A percentile compares a stretch with the other conserved stretches of the same genome.
phyloP scores from a whole-genome alignment of 331 rosid species.

The Erythrophleum ivorense region DNA sequence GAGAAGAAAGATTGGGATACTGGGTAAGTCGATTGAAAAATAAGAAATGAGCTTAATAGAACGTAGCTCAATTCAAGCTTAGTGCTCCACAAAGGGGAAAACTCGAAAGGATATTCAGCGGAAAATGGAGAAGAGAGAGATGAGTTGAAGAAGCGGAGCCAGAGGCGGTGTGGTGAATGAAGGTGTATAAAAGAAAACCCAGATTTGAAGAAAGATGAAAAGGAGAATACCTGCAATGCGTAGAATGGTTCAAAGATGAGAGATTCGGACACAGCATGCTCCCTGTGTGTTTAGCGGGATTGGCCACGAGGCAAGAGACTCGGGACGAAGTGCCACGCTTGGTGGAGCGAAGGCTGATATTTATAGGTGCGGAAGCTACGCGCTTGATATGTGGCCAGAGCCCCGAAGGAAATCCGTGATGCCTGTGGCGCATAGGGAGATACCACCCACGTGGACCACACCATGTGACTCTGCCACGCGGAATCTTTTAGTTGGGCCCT shows the following conservation, averaged over 20 bases:
- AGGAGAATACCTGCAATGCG: neutral
- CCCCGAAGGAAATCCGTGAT: neutral
- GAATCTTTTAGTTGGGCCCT: neutral
- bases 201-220: slow-evolving; percentile 20
- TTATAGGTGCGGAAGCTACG: neutral
- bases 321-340: neutral
- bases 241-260: neutral
- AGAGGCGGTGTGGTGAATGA: neutral
- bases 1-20: neutral
- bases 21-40: neutral
- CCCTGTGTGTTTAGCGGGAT: neutral
- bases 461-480: neutral
- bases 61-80: neutral
- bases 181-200: neutral
- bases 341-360: too few species aligned
- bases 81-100: too few species aligned
- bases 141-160: neutral
- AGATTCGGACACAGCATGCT: neutral
- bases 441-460: neutral
- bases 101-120: neutral
- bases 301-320: neutral
- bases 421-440: neutral
- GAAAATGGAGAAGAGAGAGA: neutral
- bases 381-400: neutral
- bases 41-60: neutral